Conservation (phyloP, 2,329 filamentous ascomycete species). For the Hypoxylon sp. region DNA sequence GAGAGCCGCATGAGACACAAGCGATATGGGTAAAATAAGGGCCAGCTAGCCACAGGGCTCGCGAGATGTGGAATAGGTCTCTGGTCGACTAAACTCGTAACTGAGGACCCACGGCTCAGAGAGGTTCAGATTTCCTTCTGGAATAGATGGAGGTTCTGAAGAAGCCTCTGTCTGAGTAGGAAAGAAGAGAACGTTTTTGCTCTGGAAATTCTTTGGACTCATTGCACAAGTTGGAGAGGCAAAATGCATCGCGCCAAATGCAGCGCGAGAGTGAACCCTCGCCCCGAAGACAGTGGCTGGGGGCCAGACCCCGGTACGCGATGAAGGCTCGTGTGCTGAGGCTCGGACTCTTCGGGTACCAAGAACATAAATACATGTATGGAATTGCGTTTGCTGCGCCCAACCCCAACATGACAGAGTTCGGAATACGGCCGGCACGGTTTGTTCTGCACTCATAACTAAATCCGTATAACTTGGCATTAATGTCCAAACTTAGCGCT, state of each 20-base stretch:
- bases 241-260: conserved; percentile 2
- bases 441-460: too few relatives aligned
- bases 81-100: conserved; percentile 26
- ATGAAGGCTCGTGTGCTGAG: conserved; percentile 23
- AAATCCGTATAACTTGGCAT: too few relatives aligned
- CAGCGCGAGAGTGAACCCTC: conserved; percentile 27
- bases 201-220: too few relatives aligned
- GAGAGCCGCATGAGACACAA: conserved; percentile 3
- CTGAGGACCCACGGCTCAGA: conserved; percentile 29
- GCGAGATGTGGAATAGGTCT: background rate
- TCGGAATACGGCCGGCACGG: too few relatives aligned
- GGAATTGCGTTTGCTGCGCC: too few relatives aligned
- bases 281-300: conserved; percentile 20
- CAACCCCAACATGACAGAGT: too few relatives aligned
- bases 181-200: too few relatives aligned
- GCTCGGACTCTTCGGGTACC: background rate
- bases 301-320: conserved; percentile 18
- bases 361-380: conserved; percentile 24
- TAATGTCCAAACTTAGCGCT: too few relatives aligned
- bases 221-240: too few relatives aligned
- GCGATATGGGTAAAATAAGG: too few relatives aligned
- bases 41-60: background rate
- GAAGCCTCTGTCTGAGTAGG: too few relatives aligned
- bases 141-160: too few relatives aligned
- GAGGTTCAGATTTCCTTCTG: conserved; percentile 11